Conservation (phyloP, 1,284 basidiomycete genomes). For the Amylostereum areolatum region DNA sequence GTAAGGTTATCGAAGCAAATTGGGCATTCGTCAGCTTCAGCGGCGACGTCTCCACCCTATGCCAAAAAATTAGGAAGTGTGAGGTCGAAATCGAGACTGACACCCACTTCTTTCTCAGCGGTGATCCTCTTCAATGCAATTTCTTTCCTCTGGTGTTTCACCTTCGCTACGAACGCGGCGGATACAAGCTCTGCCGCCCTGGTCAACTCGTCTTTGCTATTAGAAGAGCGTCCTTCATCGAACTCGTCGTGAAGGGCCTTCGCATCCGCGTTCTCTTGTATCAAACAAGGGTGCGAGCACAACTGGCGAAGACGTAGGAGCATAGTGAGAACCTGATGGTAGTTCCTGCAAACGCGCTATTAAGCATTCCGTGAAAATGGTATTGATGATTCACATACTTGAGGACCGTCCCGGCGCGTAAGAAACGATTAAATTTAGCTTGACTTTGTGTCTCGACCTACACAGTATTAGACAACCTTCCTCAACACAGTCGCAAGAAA, state of each 20-base stretch:
- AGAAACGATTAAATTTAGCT: constrained; percentile 51
- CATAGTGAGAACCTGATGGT: constrained; percentile 48
- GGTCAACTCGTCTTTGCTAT: constrained; percentile 32
- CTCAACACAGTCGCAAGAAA: not conserved
- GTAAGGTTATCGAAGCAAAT: constrained; percentile 46
- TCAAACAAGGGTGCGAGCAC: constrained; percentile 48
- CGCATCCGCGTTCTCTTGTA: constrained; percentile 38
- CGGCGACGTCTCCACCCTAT: constrained; percentile 39
- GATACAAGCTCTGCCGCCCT: constrained; percentile 40
- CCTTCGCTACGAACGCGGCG: constrained; percentile 38
- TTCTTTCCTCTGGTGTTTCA: constrained; percentile 40
- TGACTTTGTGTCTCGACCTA: constrained; percentile 52
- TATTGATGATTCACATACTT: constrained; percentile 35
- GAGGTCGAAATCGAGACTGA: not conserved
- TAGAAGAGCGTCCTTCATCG: constrained; percentile 23
- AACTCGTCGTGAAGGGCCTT: constrained; percentile 33
- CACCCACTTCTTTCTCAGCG: constrained; percentile 43
- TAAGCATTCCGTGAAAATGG: not conserved
- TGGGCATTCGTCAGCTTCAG: constrained; percentile 47
- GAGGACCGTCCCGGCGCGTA: constrained; percentile 49
- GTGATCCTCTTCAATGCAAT: constrained; percentile 31
- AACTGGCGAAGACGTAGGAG: constrained; percentile 51
- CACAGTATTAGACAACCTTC: not conserved
- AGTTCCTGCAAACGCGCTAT: constrained; percentile 32
- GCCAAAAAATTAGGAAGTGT: not conserved